These are phyloP conservation scores for Yamadazyma trypodendri DNA, from an alignment of 1,139 yeast species.

Conservation along the genomic window DNA sequence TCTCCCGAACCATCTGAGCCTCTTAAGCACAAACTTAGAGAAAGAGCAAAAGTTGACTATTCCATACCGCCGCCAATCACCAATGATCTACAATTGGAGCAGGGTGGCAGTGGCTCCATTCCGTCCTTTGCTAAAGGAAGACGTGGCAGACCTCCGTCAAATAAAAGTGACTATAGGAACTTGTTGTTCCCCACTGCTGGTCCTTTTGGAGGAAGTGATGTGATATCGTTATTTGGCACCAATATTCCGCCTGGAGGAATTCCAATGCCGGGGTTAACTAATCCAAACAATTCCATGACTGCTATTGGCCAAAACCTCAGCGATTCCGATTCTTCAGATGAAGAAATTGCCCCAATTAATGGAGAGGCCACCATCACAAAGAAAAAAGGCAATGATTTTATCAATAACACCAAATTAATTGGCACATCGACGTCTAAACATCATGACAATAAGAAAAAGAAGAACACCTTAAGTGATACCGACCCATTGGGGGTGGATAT, in stretches of 20 bases:
- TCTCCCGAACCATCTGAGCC: conserved; percentile 50
- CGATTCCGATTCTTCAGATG: conserved; percentile 77
- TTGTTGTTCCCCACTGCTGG: conserved; percentile 93
- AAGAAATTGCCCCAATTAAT: conserved; percentile 43
- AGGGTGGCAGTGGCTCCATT: conserved; percentile 10
- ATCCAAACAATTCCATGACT: conserved; percentile 30
- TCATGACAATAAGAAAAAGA: conserved; percentile 51
- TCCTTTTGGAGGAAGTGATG: conserved; percentile 94
- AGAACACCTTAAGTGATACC: conserved; percentile 78
- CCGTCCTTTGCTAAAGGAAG: conserved; percentile 17
- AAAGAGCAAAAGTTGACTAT: conserved; percentile 73
- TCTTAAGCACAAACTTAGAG: conserved; percentile 65
- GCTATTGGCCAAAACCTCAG: conserved; percentile 51
- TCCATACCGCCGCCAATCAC: conserved; percentile 83
- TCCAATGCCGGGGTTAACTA: conserved; percentile 38
- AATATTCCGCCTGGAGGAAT: conserved; percentile 55
- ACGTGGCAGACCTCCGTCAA: conserved; percentile 29
- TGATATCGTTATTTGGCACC: conserved; percentile 69
- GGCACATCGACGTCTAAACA: conserved; percentile 35
- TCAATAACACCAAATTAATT: conserved; percentile 31
- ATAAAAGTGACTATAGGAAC: conserved; percentile 50
- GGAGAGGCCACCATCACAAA: conserved; percentile 36
- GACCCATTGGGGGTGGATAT: conserved; percentile 95
- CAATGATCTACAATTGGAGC: conserved; percentile 31
- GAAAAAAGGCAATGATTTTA: conserved; percentile 22